These are phyloP conservation scores for Umbilicus rupestris DNA, from an alignment of 164 flowering plant species.

Conservation along the genomic window DNA sequence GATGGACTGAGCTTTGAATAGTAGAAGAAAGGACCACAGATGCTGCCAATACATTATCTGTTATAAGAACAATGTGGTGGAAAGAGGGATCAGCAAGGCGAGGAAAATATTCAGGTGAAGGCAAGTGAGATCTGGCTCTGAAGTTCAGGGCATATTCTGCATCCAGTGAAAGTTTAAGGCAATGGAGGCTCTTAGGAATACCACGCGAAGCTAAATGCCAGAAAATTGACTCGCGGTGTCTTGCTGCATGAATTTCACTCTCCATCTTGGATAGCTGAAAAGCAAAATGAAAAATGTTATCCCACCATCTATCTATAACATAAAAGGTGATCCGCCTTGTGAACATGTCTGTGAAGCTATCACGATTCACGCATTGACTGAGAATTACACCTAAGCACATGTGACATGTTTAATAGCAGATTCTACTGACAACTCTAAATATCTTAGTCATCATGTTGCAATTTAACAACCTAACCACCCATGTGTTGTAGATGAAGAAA, in stretches of 20 bases:
- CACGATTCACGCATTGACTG: background rate
- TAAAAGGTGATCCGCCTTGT: background rate
- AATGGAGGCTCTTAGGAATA: constrained; percentile 56
- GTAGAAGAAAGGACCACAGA: constrained; percentile 56
- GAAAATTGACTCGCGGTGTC: constrained; percentile 35
- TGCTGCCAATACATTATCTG: constrained; percentile 73
- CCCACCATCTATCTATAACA: background rate
- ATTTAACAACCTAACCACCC: background rate
- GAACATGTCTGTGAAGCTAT: background rate
- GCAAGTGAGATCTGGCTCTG: constrained; percentile 48
- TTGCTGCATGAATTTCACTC: constrained; percentile 34
- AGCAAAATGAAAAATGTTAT: background rate
- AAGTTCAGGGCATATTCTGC: constrained; percentile 66
- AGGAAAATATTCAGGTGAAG: constrained; percentile 42
- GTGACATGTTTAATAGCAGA: no score
- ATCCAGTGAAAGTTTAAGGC: constrained; percentile 49
- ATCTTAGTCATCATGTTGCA: background rate
- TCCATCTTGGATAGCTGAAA: constrained; percentile 52
- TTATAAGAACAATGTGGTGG: constrained; percentile 50
- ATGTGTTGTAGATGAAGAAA: background rate
- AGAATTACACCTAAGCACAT: no score
- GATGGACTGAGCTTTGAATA: constrained; percentile 29
- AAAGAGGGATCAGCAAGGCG: constrained; percentile 43
- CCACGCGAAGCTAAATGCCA: constrained; percentile 68
- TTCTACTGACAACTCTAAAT: no score